Evolutionary conservation across 2,329 filamentous ascomycete species (phyloP).

Genomic region (Colletotrichum tanaceti): DNA sequence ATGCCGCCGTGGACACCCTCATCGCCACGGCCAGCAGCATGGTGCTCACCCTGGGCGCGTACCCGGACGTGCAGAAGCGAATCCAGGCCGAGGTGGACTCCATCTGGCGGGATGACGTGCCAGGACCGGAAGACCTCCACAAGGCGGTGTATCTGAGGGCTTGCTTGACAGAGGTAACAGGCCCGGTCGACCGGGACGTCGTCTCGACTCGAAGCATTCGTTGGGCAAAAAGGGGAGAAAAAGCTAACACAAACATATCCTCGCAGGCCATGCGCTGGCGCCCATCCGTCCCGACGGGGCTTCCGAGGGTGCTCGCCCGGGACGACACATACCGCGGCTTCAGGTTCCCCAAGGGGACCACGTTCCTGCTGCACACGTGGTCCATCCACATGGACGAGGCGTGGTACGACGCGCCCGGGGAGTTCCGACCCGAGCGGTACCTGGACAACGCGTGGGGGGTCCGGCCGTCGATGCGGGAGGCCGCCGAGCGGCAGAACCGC

Average conservation of each 20-base stretch:
- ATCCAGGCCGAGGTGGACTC: slow-evolving; percentile 47
- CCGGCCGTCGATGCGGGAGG: slow-evolving; percentile 19
- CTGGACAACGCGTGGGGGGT: slow-evolving; percentile 38
- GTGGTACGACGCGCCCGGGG: slow-evolving; percentile 44
- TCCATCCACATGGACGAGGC: slow-evolving; percentile 45
- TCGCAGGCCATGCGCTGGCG: slow-evolving; percentile 50
- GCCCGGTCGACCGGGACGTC: too few relatives aligned
- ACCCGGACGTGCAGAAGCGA: slow-evolving; percentile 42
- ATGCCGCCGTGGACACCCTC: slow-evolving; percentile 30
- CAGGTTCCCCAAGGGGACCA: slow-evolving; percentile 60
- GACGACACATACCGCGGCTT: slow-evolving; percentile 63
- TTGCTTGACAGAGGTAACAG: slow-evolving; percentile 41
- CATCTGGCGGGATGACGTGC: slow-evolving; percentile 40
- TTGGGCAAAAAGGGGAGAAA: too few relatives aligned
- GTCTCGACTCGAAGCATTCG: too few relatives aligned
- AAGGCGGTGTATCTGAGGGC: slow-evolving; percentile 45
- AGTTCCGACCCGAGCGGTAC: slow-evolving; percentile 47
- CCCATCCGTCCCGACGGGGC: slow-evolving; percentile 56
- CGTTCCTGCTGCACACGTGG: slow-evolving; percentile 52
- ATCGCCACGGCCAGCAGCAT: background rate
- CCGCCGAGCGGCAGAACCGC: slow-evolving; percentile 35
- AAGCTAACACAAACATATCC: slow-evolving; percentile 31
- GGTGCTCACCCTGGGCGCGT: slow-evolving; percentile 45
- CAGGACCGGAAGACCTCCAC: slow-evolving; percentile 48
- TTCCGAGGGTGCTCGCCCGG: slow-evolving; percentile 59